Evolutionary conservation across 2,329 filamentous ascomycete species (phyloP).

Genomic region (Dactylellina parvicollis): DNA sequence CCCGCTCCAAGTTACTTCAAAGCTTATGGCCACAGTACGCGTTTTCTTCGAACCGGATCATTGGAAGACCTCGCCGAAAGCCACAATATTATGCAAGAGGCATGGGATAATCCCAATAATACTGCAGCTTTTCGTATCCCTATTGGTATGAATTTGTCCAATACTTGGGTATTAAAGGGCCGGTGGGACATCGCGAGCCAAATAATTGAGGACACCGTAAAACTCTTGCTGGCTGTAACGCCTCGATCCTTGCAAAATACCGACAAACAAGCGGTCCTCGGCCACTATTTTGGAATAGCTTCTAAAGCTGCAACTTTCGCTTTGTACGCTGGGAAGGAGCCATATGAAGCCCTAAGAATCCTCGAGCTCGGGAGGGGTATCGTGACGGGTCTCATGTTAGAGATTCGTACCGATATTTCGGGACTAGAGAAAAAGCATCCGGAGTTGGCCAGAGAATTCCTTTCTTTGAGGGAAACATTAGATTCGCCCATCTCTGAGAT

Average conservation of each 20-base stretch:
- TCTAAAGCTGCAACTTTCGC: neutral
- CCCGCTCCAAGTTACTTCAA: no score
- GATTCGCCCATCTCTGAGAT: neutral
- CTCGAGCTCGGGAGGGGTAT: neutral
- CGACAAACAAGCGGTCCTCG: neutral
- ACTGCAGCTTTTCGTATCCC: no score
- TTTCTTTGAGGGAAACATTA: neutral
- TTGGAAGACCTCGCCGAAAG: no score
- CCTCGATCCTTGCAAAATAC: conserved; percentile 9
- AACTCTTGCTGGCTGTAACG: neutral
- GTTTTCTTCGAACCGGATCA: no score
- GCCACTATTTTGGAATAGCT: neutral
- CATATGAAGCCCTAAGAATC: neutral
- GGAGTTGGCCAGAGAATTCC: conserved; percentile 22
- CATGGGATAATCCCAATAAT: no score
- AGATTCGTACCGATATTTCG: neutral
- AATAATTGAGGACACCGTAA: no score
- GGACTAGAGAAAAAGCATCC: neutral
- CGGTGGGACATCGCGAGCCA: no score
- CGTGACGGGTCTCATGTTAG: conserved; percentile 2
- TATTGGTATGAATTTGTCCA: no score
- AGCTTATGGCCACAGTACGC: no score
- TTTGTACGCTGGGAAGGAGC: neutral
- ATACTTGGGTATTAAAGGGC: no score
- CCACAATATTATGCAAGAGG: no score